Evolutionary conservation across 225 moss, liverwort and hornwort species (phyloP), one percentile per base, ranked within the genome.

Genomic region (Asterella californica): DNA sequence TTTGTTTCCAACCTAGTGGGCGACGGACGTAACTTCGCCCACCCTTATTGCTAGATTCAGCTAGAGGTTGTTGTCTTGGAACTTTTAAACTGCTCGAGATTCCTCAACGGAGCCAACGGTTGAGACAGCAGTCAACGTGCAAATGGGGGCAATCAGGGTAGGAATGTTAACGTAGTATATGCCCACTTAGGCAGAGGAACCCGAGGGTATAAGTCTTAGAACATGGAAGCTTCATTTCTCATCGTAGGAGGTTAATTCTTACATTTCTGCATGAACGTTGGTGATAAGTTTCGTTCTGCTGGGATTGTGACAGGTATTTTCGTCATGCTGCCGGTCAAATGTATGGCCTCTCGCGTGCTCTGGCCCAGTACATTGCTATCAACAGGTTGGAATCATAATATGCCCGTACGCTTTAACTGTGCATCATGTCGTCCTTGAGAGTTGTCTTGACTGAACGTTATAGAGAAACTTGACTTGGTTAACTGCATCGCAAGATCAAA

Each of bases 241-340:
- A 57, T 24, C 42, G n/a, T 32, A 50, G 6, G 48, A 74, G 1
- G 48, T 50, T 27, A n/a, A 49, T 0, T 15, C 8, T 15, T 11
- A 29, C 47, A 49, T 24, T 52, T 11, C 52, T 33, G 18, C 32
- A 46, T 19, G 34, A 45, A 77, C 18, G 78, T 62, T 65, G 22
- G 0, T 71, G 42, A 15, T 12, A 71, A n/a, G 29, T 85, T 82
- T 47, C 80, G 2, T 42, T 71, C 32, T 54, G 74, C 21, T 34
- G 30, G 33, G 32, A 17, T n/a, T 30, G 5, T 55, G 68, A 79
- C 91, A 99, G 99, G 78, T 99, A 99, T 76, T 90, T 93, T 78
- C 92, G 95, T 81, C 99, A 99, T 90, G 99, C 99, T 64, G 79
- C 91, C 81, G 99, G 99, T 78, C 93, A 93, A 81, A 78, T 91